These are phyloP conservation scores for Ascochyta lentis DNA, from an alignment of 2,329 filamentous ascomycete genomes.

Conservation along the genomic window DNA sequence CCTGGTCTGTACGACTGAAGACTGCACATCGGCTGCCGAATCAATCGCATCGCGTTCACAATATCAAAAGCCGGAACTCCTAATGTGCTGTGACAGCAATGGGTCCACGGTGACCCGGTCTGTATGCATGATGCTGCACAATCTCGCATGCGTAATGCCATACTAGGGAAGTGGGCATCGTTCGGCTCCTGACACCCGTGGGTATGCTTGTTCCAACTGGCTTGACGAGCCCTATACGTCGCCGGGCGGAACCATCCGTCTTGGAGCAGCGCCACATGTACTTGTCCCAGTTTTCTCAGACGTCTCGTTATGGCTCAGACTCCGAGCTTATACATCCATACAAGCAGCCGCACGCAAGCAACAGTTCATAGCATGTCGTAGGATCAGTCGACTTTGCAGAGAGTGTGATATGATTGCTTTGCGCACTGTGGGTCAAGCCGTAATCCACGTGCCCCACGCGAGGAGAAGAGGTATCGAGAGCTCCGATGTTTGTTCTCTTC, in stretches of 20 bases:
- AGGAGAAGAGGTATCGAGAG: background rate
- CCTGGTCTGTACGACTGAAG: background rate
- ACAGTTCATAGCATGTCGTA: background rate
- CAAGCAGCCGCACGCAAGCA: background rate
- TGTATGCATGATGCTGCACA: background rate
- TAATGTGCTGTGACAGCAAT: background rate
- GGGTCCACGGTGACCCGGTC: conserved; percentile 8
- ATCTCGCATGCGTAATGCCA: background rate
- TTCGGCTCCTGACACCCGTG: background rate
- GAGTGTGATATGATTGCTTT: conserved; percentile 6
- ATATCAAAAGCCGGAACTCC: background rate
- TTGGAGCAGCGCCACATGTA: background rate
- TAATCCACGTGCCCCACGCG: background rate
- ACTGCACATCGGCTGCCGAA: background rate
- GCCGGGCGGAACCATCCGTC: background rate
- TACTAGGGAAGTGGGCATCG: background rate
- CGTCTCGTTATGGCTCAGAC: background rate
- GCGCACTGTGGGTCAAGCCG: background rate
- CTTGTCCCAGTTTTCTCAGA: background rate
- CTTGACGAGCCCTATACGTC: background rate
- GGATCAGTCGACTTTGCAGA: background rate
- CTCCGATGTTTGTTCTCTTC: background rate
- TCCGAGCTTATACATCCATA: background rate
- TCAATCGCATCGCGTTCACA: background rate
- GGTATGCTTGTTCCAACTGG: background rate